phyloP scores from a whole-genome alignment of 495 filamentous ascomycete genomes.

The Podospora pseudopauciseta region DNA sequence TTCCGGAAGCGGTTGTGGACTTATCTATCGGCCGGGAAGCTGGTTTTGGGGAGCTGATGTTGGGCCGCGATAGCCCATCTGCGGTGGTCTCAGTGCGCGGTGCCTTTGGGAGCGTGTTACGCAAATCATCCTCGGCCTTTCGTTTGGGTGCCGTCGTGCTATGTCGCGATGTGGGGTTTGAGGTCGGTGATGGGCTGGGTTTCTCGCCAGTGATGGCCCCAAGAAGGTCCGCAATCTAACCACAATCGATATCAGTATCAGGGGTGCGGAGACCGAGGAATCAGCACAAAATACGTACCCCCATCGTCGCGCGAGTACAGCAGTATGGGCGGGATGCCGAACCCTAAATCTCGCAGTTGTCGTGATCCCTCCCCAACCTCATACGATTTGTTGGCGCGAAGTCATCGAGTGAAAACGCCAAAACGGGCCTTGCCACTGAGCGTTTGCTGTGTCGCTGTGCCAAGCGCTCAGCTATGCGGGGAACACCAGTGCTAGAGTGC shows the following conservation, averaged over 20 bases:
- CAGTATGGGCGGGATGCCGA: not conserved
- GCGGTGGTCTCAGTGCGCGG: slow-evolving; percentile 26
- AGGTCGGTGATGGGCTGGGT: slow-evolving; percentile 33
- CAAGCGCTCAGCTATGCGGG: not conserved
- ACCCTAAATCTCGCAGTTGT: slow-evolving; percentile 13
- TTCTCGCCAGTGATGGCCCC: slow-evolving; percentile 53
- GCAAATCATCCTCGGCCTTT: slow-evolving; percentile 49
- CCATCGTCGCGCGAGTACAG: slow-evolving; percentile 23
- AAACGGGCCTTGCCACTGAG: slow-evolving; percentile 8
- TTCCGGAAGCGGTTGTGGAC: not conserved
- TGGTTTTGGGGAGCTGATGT: slow-evolving; percentile 18
- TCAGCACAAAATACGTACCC: slow-evolving; percentile 20
- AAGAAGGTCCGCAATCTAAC: slow-evolving; percentile 51
- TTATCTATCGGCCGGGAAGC: slow-evolving; percentile 18
- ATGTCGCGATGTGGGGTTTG: slow-evolving; percentile 23
- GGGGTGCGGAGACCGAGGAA: not conserved
- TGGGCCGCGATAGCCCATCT: slow-evolving; percentile 18
- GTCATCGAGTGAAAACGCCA: slow-evolving; percentile 27
- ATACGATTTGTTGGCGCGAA: slow-evolving; percentile 27
- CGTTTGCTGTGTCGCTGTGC: not conserved
- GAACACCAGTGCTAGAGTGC: not conserved
- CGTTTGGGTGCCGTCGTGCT: slow-evolving; percentile 39
- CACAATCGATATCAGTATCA: slow-evolving; percentile 14
- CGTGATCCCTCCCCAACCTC: slow-evolving; percentile 32
- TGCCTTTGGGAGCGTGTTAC: slow-evolving; percentile 28